Conservation (phyloP, 2,329 filamentous ascomycete genomes). For the Chrysosporium keratinophilum region DNA sequence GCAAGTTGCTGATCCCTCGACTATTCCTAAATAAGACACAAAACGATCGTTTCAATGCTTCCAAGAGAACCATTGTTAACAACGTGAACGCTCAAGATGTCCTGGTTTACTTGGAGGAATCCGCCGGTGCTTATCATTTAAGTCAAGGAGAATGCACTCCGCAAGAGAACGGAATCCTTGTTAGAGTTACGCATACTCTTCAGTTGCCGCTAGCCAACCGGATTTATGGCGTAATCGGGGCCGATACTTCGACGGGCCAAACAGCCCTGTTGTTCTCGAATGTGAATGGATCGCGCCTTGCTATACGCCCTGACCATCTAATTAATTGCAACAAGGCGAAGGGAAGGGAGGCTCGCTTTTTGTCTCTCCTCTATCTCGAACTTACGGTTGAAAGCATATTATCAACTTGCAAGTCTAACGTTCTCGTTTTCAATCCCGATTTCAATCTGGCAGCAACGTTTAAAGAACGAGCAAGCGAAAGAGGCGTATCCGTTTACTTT, state of each 20-base stretch:
- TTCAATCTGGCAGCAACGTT: not conserved
- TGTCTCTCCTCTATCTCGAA: constrained; percentile 1
- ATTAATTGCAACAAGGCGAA: not conserved
- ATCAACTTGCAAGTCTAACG: not conserved
- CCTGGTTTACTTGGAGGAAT: not conserved
- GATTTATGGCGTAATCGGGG: not conserved
- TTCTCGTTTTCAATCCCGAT: constrained; percentile 4
- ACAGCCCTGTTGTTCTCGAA: not conserved
- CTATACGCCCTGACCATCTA: not conserved
- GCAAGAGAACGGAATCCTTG: not conserved
- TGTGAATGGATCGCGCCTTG: not conserved
- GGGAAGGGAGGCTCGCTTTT: not conserved
- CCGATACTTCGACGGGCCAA: not conserved
- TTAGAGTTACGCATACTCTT: not conserved
- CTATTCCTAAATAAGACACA: constrained; percentile 6
- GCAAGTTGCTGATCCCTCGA: constrained; percentile 19
- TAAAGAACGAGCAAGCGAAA: not conserved
- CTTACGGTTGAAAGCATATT: not conserved
- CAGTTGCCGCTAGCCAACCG: not conserved
- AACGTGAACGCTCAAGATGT: not conserved
- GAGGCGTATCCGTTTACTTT: not conserved
- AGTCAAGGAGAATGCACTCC: not conserved
- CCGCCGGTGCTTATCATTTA: not conserved
- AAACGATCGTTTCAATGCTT: constrained; percentile 6
- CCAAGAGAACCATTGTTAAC: not conserved